Base-by-base conservation (phyloP, 208 protist genomes). In the Strigomonas galati region DNA sequence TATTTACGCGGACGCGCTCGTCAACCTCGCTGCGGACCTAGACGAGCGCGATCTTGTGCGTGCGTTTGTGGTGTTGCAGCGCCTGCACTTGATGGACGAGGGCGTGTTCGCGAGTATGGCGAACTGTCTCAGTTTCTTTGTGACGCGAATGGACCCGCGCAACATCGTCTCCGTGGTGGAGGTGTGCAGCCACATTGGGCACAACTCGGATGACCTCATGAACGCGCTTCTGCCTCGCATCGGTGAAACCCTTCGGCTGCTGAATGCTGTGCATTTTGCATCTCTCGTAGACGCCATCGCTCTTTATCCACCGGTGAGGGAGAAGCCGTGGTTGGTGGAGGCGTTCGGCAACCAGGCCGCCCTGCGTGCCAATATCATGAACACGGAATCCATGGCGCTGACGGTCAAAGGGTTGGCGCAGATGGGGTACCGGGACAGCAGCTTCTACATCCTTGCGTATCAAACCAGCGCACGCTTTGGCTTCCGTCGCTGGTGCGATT, bases 1-100 rank as follows among this genome's bases (percentile, higher is more conserved):
- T 44, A 93, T 95, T 62, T 93, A 89, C 61, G 87, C 85, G 0
- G 90, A 95, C 64, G 87, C 90, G 3, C 67, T 95, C 9, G 78
- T 95, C 23, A 83, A 93, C 24, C 78, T 91, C 1, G 69, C 85
- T 2, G 57, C 24, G 31, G 87, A 95, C 55, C 74, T 95, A 12
- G 65, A 67, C 26, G 81, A 95, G 60, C 62, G 24, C 2, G 72
- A 90, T 7, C 68, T 95, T n/a, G 84, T 93, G 14, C 78, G 90
- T 44, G 78, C 87, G 14, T 84, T 93, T 54, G 64, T 92, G 23
- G 83, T 87, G 0, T 55, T 92, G 19, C 82, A 92, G 31, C 73
- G 68, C 23, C 75, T 95, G n/a, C 43, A 80, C 28, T 70, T 95
- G 1, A 65, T 95, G 37, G 79, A 74, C 58, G 85, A 95, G 58